phyloP scores from a whole-genome alignment of 208 protist species.

The Naegleria lovaniensis region DNA sequence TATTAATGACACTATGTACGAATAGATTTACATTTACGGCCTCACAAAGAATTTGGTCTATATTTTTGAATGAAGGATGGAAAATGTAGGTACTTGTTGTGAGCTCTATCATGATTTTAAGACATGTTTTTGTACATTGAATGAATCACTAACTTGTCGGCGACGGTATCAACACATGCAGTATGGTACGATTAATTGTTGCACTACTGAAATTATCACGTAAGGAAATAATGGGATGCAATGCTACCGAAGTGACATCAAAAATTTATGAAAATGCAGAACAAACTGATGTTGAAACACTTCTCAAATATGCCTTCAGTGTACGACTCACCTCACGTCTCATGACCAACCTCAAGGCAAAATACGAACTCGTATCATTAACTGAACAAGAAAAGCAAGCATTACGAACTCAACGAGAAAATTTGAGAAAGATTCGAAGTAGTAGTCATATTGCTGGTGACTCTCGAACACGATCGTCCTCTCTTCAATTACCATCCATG shows the following conservation, averaged over 20 bases:
- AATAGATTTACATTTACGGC: background rate
- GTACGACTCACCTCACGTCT: background rate
- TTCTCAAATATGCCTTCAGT: background rate
- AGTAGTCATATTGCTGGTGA: background rate
- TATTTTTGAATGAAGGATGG: background rate
- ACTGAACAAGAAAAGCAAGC: background rate
- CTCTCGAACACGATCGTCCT: background rate
- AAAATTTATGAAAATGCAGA: background rate
- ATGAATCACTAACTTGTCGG: too few species aligned
- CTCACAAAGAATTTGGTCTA: background rate
- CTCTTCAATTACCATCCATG: background rate
- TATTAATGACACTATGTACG: background rate
- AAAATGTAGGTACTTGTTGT: background rate
- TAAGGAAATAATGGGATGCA: background rate
- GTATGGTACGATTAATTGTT: background rate
- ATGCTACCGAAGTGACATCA: background rate
- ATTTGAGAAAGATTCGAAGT: background rate
- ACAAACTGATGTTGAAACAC: background rate
- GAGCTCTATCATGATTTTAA: too few species aligned
- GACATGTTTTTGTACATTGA: too few species aligned
- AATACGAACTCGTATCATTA: background rate
- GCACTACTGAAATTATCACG: background rate
- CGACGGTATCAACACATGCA: too few species aligned
- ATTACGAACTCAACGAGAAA: background rate
- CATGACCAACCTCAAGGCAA: background rate